Conservation (phyloP, 768 basidiomycete species). For the Lactifluus rugatus region DNA sequence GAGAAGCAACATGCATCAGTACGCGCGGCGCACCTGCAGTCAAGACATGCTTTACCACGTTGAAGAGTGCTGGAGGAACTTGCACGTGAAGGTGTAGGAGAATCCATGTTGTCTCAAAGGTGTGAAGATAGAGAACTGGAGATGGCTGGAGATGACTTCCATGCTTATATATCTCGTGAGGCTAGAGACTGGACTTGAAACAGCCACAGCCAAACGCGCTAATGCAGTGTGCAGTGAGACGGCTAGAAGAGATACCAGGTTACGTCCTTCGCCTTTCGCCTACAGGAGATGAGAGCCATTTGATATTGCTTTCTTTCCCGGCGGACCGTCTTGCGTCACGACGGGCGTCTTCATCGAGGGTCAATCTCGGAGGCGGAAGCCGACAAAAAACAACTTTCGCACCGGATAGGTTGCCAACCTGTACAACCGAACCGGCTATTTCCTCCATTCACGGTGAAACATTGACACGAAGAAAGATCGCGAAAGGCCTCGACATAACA, state of each 20-base stretch:
- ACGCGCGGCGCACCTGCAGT: constrained; percentile 15
- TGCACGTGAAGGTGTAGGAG: constrained; percentile 4
- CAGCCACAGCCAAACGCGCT: background rate
- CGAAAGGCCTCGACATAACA: background rate
- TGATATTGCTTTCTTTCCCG: background rate
- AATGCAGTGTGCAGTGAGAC: background rate
- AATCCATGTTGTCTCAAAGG: constrained; percentile 3
- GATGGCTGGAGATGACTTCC: background rate
- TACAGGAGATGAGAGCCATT: background rate
- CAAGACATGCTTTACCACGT: constrained; percentile 20
- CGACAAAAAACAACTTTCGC: background rate
- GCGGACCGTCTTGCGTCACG: background rate
- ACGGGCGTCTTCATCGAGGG: background rate
- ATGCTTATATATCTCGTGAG: constrained; percentile 13
- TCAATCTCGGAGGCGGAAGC: constrained; percentile 1
- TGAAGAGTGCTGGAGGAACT: constrained; percentile 15
- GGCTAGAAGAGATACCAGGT: background rate
- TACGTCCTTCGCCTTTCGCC: background rate
- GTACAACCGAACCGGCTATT: background rate
- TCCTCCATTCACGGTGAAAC: constrained; percentile 1
- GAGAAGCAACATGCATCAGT: background rate
- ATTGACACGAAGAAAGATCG: background rate
- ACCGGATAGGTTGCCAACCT: background rate
- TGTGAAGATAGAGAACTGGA: background rate
- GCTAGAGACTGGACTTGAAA: background rate